Base-by-base conservation (phyloP, 805 yeast species). In the Metschnikowia baotianmanensis region DNA sequence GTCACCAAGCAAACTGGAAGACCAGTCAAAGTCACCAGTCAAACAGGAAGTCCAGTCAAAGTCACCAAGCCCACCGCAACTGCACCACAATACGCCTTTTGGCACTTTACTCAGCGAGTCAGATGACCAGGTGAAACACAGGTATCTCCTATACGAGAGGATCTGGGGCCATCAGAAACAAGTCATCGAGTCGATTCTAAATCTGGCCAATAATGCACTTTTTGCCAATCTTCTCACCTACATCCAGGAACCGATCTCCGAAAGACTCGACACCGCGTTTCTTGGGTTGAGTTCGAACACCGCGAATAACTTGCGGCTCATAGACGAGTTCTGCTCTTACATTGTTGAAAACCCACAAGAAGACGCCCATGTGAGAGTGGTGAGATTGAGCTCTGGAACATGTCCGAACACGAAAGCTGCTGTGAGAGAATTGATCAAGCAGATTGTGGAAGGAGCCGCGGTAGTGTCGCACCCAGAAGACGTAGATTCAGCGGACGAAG, bases 241-340 rank as follows among this genome's bases (percentile, higher is more conserved):
- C 38, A 48, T 65, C 35, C 37, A 44, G 11, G 46, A 40, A 21
- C 49, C 45, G 19, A 31, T 37, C 15, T 43, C 38, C 2, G 37
- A 24, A 12, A 60, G 61, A 42, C 44, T 67, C 6, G 59, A 59
- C 9, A 53, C 58, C 8, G 72, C 67, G 2, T 65, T 61, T 39
- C 51, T 69, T 15, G 66, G 57, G 43, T 50, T 69, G 36, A 62
- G 69, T 21, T 60, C 72, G 12, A 68, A 69, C 47, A 63, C 63
- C 9, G 71, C 72, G 25, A 69, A 68, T 46, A 69, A 69, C 48
- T 48, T 58, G 30, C 53, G 73, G 18, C 62, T 67, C 10, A 48
- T 69, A 19, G 55, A 63, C n/a, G 71, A 67, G 32, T 62, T 69
- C 38, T 53, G 58, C 17, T 28, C 41, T 11, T 53, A 51, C 36